Evolutionary conservation across 768 basidiomycete species (phyloP).

Genomic region (Boletus vinaceobasis): DNA sequence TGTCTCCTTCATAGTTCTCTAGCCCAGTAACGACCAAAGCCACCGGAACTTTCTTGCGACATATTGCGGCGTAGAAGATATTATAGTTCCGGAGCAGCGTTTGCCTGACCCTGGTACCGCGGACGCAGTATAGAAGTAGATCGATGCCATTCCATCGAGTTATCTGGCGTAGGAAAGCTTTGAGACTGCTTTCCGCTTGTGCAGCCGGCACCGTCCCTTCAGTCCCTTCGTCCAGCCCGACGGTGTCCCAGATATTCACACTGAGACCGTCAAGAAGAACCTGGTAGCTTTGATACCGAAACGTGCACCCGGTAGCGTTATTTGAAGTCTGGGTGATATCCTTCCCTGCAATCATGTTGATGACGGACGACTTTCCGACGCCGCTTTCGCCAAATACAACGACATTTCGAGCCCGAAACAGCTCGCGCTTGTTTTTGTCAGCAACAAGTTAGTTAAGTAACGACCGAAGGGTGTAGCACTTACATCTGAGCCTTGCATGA

Average conservation of each 20-base stretch:
- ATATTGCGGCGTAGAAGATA: constrained; percentile 28
- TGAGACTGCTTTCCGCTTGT: constrained; percentile 26
- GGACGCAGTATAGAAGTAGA: constrained; percentile 34
- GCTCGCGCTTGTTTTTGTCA: constrained; percentile 6
- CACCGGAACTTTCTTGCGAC: constrained; percentile 30
- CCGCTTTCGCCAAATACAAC: constrained; percentile 43
- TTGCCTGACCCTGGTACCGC: constrained; percentile 30
- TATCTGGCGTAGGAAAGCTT: constrained; percentile 33
- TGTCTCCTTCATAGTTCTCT: constrained; percentile 32
- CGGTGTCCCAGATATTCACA: constrained; percentile 32
- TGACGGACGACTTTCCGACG: constrained; percentile 38
- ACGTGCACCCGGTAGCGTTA: constrained; percentile 35
- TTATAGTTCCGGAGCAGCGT: constrained; percentile 29
- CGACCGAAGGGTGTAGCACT: neutral
- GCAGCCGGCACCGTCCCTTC: constrained; percentile 26
- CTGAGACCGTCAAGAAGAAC: constrained; percentile 16
- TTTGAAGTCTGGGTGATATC: constrained; percentile 29
- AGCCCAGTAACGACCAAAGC: constrained; percentile 36
- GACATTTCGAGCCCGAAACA: constrained; percentile 27
- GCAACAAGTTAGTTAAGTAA: neutral
- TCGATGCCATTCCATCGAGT: constrained; percentile 25
- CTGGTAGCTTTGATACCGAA: constrained; percentile 22
- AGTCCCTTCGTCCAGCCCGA: constrained; percentile 31
- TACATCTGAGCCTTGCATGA: constrained; percentile 10
- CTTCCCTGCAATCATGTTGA: constrained; percentile 36